A percentile compares a stretch with the other conserved stretches of the same genome.
phyloP scores from a whole-genome alignment of 1,284 basidiomycete species.

The Pyrrhoderma lamaoense region DNA sequence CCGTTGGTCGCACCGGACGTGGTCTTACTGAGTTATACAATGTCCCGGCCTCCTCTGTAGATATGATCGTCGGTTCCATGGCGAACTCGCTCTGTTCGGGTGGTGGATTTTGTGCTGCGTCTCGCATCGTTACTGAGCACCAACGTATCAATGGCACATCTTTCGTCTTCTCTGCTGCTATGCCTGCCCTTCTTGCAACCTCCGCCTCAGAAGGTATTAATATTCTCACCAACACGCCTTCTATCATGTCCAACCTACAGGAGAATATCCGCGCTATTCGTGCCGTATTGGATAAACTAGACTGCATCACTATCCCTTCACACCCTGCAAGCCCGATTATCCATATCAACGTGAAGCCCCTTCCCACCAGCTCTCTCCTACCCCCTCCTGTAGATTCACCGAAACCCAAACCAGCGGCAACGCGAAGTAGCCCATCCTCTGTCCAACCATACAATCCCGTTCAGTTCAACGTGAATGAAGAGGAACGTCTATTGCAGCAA shows the following conservation, averaged over 20 bases:
- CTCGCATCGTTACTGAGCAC: constrained; percentile 77
- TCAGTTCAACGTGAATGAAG: constrained; percentile 55
- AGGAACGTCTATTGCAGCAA: constrained; percentile 79
- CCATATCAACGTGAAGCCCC: constrained; percentile 64
- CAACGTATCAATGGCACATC: constrained; percentile 97
- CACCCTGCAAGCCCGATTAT: constrained; percentile 83
- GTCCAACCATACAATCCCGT: constrained; percentile 36
- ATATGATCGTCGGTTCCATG: constrained; percentile 82
- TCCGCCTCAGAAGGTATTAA: constrained; percentile 81
- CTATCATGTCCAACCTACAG: constrained; percentile 67
- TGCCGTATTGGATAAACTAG: constrained; percentile 69
- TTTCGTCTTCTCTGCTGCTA: constrained; percentile 94
- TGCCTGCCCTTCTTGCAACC: constrained; percentile 87
- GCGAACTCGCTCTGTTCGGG: constrained; percentile 78
- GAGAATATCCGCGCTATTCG: constrained; percentile 78
- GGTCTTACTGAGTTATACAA: constrained; percentile 93
- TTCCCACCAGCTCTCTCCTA: constrained; percentile 29
- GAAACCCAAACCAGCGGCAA: constrained; percentile 24
- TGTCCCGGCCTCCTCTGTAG: constrained; percentile 73
- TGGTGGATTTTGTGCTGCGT: constrained; percentile 96
- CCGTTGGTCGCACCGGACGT: constrained; percentile 87
- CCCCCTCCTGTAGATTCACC: constrained; percentile 28
- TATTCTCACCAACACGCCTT: constrained; percentile 68
- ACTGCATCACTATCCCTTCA: constrained; percentile 78
- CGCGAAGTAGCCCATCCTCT: constrained; percentile 35